Evolutionary conservation across 2,329 filamentous ascomycete species (phyloP).

Genomic region (Nothopassalora personata): DNA sequence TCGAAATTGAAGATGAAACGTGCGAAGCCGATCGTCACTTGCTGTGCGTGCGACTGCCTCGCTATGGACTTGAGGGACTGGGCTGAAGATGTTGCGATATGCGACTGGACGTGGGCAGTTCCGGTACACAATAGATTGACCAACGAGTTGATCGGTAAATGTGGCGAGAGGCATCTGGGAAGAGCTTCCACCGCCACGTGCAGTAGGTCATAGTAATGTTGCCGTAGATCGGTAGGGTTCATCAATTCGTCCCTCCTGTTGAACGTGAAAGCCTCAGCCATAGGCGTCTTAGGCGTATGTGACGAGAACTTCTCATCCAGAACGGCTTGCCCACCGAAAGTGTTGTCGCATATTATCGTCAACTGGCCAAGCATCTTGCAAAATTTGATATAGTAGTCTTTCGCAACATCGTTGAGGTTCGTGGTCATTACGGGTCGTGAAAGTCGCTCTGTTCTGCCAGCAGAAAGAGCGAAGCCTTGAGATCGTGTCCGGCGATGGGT

Average conservation of each 20-base stretch:
- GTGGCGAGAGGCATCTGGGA: constrained; percentile 83
- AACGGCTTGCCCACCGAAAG: constrained; percentile 92
- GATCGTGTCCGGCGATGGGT: constrained; percentile 33
- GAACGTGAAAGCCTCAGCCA: constrained; percentile 91
- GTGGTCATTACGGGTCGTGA: constrained; percentile 58
- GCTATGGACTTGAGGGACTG: constrained; percentile 94
- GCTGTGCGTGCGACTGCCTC: constrained; percentile 83
- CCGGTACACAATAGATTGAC: constrained; percentile 95
- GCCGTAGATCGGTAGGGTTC: constrained; percentile 72
- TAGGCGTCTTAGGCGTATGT: constrained; percentile 85
- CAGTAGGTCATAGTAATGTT: constrained; percentile 90
- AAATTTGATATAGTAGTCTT: constrained; percentile 83
- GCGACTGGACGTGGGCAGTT: constrained; percentile 87
- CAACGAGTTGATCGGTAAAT: constrained; percentile 87
- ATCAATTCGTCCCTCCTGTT: constrained; percentile 73
- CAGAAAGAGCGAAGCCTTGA: constrained; percentile 34
- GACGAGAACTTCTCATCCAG: constrained; percentile 91
- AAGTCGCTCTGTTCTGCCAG: constrained; percentile 57
- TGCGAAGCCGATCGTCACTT: constrained; percentile 93
- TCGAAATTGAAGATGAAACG: constrained; percentile 99
- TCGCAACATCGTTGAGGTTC: constrained; percentile 67
- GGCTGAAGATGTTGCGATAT: constrained; percentile 87
- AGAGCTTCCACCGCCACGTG: constrained; percentile 94
- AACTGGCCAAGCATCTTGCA: constrained; percentile 95
- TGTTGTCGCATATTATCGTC: constrained; percentile 91